phyloP scores from a whole-genome alignment of 78 protist species.

The Speleostelium caveatum region DNA sequence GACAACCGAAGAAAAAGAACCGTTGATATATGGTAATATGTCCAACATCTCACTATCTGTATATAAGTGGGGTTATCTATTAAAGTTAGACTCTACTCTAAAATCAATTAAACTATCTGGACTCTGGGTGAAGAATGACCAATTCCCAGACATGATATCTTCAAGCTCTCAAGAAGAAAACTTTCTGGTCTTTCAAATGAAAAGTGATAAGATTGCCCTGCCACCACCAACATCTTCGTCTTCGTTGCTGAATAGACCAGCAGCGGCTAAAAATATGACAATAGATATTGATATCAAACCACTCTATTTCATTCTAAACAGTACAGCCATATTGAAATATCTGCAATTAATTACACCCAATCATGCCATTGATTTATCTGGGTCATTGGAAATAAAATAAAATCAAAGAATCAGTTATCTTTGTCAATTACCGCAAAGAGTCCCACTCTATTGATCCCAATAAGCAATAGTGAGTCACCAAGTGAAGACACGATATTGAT shows the following conservation, averaged over 20 bases:
- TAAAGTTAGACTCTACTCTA: background rate
- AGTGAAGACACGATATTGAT: constrained; percentile 28
- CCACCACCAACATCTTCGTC: background rate
- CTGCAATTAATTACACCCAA: constrained; percentile 44
- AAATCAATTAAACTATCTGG: constrained; percentile 63
- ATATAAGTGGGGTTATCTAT: background rate
- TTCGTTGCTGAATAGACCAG: background rate
- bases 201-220: background rate
- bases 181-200: constrained; percentile 36
- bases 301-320: constrained; percentile 33
- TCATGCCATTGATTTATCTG: constrained; percentile 66
- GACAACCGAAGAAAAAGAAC: too few species aligned
- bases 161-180: constrained; percentile 8
- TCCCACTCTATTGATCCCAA: constrained; percentile 54
- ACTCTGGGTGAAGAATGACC: constrained; percentile 70
- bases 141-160: constrained; percentile 73
- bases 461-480: background rate
- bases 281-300: constrained; percentile 56
- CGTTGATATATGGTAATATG: constrained; percentile 70
- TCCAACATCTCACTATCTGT: constrained; percentile 8
- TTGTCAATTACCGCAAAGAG: constrained; percentile 29
- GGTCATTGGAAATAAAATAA: constrained; percentile 15
- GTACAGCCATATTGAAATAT: constrained; percentile 42
- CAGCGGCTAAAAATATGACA: constrained; percentile 11
- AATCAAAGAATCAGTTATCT: constrained; percentile 9